A percentile compares a stretch with the other conserved stretches of the same genome.
phyloP scores from a whole-genome alignment of 768 basidiomycete genomes.

The Rhodotorula toruloides region DNA sequence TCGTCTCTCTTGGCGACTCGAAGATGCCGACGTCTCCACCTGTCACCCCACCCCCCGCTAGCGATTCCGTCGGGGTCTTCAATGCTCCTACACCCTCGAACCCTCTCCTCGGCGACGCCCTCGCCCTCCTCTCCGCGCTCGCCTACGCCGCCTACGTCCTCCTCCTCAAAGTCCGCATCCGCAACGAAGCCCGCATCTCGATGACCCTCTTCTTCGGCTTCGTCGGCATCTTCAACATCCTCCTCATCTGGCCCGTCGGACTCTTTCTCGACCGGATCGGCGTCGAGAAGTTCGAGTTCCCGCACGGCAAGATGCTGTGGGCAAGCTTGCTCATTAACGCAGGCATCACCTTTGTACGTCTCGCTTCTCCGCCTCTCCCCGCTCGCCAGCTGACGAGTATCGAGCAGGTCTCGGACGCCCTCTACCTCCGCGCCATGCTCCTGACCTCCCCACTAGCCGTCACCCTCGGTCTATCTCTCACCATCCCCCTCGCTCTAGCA shows the following conservation, averaged over 20 bases:
- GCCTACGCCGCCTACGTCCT: conserved; percentile 86
- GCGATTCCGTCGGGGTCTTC: conserved; percentile 19
- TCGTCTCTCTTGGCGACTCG: conserved; percentile 74
- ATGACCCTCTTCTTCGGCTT: conserved; percentile 96
- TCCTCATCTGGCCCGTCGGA: conserved; percentile 69
- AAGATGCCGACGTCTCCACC: conserved; percentile 25
- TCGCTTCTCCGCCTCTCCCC: not conserved
- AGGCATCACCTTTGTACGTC: conserved; percentile 41
- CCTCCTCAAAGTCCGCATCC: conserved; percentile 79
- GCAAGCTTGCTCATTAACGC: conserved; percentile 59
- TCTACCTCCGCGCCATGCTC: conserved; percentile 86
- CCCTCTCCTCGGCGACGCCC: conserved; percentile 67
- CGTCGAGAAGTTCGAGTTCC: conserved; percentile 68
- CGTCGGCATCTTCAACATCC: conserved; percentile 70
- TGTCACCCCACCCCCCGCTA: conserved; percentile 9
- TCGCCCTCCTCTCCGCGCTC: conserved; percentile 79
- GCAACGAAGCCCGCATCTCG: conserved; percentile 39
- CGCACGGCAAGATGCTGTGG: conserved; percentile 54
- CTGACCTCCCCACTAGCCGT: conserved; percentile 93
- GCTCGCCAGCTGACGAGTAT: conserved; percentile 38
- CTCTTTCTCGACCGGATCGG: conserved; percentile 68
- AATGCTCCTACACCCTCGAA: conserved; percentile 25
- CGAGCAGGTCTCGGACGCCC: conserved; percentile 45
- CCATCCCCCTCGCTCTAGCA: conserved; percentile 82
- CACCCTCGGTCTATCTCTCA: conserved; percentile 84